Base-by-base conservation (phyloP, 331 rosid genomes). In the Ulmus americana region DNA sequence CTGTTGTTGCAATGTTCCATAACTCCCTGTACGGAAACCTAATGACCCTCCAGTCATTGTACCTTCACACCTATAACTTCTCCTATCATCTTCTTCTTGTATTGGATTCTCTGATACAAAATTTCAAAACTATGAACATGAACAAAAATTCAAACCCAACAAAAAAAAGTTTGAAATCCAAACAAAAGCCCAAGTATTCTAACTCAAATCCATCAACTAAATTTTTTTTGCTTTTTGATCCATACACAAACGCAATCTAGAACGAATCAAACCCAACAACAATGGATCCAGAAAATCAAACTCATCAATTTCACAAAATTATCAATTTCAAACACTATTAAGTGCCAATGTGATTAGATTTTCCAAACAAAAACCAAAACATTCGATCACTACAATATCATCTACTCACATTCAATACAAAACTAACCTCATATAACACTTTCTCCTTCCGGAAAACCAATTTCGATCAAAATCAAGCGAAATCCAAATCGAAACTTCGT, bases 41-140 rank as follows among this genome's bases (percentile, higher is more conserved):
- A 87, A 85, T 86, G 95, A 82, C 90, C 83, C 91, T 84, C 98
- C 95, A 70, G 76, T 86, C 97, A 89, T 87, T 71, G 74, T 77
- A 69, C 74, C 80, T 87, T 81, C 79, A 80, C 76, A 70, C 61
- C 69, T 71, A 74, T 65, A 62, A 71, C 28, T 69, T 70, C 75
- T 59, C 64, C 77, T 71, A 61, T 86, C 96, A 88, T 86, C 70
- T 77, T 87, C 83, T 68, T 66, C 73, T 78, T 56, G 65, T 75
- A 18, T 46, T 59, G 22, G 38, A 42, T 42, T 43, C 65, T 40
- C 81, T 66, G 72, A 59, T 67, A 48, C 49, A 75, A 22, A 45
- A 64, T 28, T 28, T 28, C 35, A 70, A 45, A 40, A 67, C 47
- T 8, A 60, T 28, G 55, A 54, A 49, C 15, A 4, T 22, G 28